Percentiles rank a stretch among this genome's conserved stretches.
phyloP scores from a whole-genome alignment of 1,139 yeast genomes.

The Nakaseomyces glabratus region DNA sequence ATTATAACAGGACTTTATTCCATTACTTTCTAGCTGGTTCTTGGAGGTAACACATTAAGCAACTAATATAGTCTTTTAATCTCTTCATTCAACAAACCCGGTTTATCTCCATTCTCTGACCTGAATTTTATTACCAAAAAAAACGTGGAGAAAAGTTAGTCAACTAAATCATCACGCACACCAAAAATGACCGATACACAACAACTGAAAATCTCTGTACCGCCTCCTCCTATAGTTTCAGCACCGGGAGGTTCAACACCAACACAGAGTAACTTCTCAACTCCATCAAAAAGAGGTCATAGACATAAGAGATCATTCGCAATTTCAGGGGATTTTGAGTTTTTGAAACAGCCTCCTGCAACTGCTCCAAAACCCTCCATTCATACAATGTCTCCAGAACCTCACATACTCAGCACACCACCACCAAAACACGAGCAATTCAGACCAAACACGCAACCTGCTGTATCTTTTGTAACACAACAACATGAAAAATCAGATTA shows the following conservation, averaged over 20 bases:
- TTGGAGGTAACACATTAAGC: too few species aligned
- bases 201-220: background rate
- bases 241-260: constrained; percentile 5
- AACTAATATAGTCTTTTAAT: too few species aligned
- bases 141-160: too few species aligned
- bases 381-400: constrained; percentile 1
- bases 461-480: constrained; percentile 2
- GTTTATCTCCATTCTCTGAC: too few species aligned
- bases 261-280: constrained; percentile 4
- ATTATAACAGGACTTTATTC: too few species aligned
- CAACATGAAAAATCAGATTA: background rate
- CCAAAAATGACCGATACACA: constrained; percentile 7
- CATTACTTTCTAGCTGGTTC: too few species aligned
- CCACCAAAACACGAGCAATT: background rate
- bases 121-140: too few species aligned
- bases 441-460: constrained; percentile 5
- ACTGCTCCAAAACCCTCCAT: constrained; percentile 7
- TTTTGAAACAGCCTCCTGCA: constrained; percentile 15
- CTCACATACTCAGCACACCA: constrained; percentile 1
- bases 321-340: constrained; percentile 63
- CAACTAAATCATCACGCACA: too few species aligned
- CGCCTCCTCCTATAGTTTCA: constrained; percentile 3
- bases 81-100: too few species aligned
- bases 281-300: constrained; percentile 39
- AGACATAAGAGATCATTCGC: constrained; percentile 66